Evolutionary conservation across 164 flowering plant species (phyloP), one percentile per base, ranked within the genome.

Genomic region (Protea cynaroides): DNA sequence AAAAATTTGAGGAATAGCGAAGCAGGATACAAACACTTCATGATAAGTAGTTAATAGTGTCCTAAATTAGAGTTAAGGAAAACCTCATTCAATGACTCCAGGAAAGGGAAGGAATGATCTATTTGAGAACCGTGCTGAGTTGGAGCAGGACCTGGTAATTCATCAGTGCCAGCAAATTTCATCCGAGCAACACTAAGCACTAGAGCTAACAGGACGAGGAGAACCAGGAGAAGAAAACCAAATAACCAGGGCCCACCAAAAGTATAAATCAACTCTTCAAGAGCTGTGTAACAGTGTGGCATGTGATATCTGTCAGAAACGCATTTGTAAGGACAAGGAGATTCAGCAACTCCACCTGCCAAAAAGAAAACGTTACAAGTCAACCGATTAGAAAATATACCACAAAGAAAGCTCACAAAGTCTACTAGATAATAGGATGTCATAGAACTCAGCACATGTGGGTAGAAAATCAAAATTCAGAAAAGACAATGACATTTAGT

Each of bases 161-260:
- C 98, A 73, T 88, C 98, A n/a, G 75, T 80, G 22, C 85, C 75
- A 50, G 80, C 85, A 74, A 81, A 86, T 69, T 90, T 94, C 88
- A 86, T 81, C 56, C 98, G 79, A 58, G 97, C 96, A 65, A 89
- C 91, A 78, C 98, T 94, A 22, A 94, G 88, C 65, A 93, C 93
- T 29, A 90, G 82, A 61, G 97, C 97, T 65, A 91, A 76, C 47
- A 94, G 67, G 62, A 90, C 75, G 59, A 94, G 92, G 61, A 93
- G 79, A 61, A 82, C 83, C n/a, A 86, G 65, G 1, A 93, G 88
- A 65, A 87, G 69, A 74, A 90, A 69, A 58, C 95, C 92, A 79
- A 93, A 94, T 56, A 86, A 74, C 97, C 95, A 90, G 17, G 98
- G 98, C 55, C 98, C 98, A 69, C 98, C 98, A 84, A 94, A 94